These are phyloP conservation scores for Cutaneotrichosporon cutaneum DNA, from an alignment of 1,284 basidiomycete genomes.

Conservation along the genomic window DNA sequence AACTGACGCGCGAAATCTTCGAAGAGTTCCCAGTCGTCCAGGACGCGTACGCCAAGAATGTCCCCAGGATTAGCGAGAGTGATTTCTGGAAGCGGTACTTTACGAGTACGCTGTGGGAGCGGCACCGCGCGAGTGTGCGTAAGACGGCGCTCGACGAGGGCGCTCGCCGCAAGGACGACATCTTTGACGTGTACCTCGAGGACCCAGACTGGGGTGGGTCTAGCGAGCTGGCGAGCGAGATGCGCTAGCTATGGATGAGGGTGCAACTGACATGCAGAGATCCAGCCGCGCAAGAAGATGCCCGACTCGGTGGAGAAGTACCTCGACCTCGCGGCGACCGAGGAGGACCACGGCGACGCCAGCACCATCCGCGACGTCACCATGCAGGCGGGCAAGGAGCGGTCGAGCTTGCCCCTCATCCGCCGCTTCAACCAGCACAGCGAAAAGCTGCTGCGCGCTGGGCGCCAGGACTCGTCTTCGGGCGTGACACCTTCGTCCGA, in stretches of 20 bases:
- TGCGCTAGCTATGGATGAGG: too few relatives aligned
- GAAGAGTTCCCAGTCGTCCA: constrained; percentile 95
- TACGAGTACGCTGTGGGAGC: constrained; percentile 89
- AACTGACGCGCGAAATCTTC: constrained; percentile 91
- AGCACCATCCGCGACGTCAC: constrained; percentile 86
- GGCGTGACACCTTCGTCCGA: constrained; percentile 19
- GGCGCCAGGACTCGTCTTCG: constrained; percentile 8
- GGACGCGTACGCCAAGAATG: constrained; percentile 87
- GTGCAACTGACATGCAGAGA: constrained; percentile 50
- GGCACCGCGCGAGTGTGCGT: constrained; percentile 87
- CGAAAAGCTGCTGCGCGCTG: constrained; percentile 65
- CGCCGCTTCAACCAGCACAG: constrained; percentile 98
- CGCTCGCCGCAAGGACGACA: constrained; percentile 83
- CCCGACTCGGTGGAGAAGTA: constrained; percentile 72
- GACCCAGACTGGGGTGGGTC: constrained; percentile 72
- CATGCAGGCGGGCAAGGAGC: constrained; percentile 91
- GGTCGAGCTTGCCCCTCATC: constrained; percentile 84
- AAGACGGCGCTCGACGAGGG: constrained; percentile 59
- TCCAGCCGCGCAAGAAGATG: constrained; percentile 72
- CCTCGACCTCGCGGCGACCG: constrained; percentile 81
- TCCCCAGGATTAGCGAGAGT: constrained; percentile 74
- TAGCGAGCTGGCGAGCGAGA: background rate
- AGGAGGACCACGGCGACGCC: constrained; percentile 86
- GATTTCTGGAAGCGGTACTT: constrained; percentile 98
- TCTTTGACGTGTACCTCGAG: constrained; percentile 93